Evolutionary conservation across 768 basidiomycete genomes (phyloP), one percentile per base, ranked within the genome.

Genomic region (Panellus pusillus): DNA sequence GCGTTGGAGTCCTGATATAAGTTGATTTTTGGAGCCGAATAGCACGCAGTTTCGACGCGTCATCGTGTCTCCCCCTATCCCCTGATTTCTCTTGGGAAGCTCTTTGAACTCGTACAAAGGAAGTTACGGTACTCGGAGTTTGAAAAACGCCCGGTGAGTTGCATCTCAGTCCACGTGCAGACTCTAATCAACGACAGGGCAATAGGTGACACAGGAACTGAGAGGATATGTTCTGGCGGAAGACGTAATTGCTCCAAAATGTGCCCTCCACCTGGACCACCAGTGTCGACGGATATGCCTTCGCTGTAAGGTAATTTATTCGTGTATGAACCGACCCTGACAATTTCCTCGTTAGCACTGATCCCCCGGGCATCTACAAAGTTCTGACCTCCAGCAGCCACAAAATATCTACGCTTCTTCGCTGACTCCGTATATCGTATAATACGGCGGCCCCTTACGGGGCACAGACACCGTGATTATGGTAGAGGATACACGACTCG

Each of bases 271-370:
- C 78, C 2, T 67, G 74, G 15, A 91, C 89, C 1, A 93, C 93
- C 6, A 94, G 83, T 60, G 91, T 93, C 11, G 93, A 95, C 66
- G 93, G 93, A 0, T 96, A 96, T 65, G 93, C 93, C 68, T 94
- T 1, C 75, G 81, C 54, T 83, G 89, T 90, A 62, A 56, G 80
- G 57, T 4, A 19, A n/a, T 32, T 13, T 48, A 15, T 12, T 31
- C 17, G 40, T 32, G 40, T 32, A 28, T 54, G 31, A 4, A 44
- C 29, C 19, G n/a, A 6, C 45, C 44, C 27, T 11, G 28, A 58
- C 17, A 18, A 18, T 11, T 19, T 46, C 18, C 38, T 14, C 32
- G 32, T 35, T 35, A 92, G 89, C 86, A 5, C 79, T 47, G 81
- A 89, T 57, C 71, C 74, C n/a, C 80, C 87, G 2, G 89, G 85